Evolutionary conservation across 371 early-diverging fungal genomes (phyloP), one percentile per base, ranked within the genome.

Genomic region (Mortierella sp.): DNA sequence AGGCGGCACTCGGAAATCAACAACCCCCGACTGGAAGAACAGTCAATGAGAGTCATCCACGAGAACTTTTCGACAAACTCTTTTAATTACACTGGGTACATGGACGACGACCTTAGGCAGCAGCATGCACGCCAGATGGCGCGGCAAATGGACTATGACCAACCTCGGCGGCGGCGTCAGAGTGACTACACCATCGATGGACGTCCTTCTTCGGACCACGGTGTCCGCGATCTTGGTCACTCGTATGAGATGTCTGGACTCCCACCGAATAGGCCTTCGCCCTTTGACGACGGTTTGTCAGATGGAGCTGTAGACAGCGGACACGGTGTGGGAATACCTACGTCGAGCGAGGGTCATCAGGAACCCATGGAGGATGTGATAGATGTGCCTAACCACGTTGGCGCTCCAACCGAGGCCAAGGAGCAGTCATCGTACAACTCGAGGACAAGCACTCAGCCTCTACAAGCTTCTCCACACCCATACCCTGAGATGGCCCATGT

Each of bases 1-100:
- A 68, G 86, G 14, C 79, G 77, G 1, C 86, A 86, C 65, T 86
- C 86, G 10, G 86, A 86, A 47, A 52, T 86, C 73, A 86, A 86
- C 54, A 86, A 86, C 73, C 86, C 86, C 0, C 82, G 82, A 0
- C 34, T 81, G 31, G 73, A 75, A 28, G 85, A 82, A 26, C 82
- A 86, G 34, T 80, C 86, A 4, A 86, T 86, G 86, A 77, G 78
- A 14, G 86, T 86, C 14, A 19, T 86, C 21, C 82, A 82, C 55
- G 86, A 86, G 45, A 73, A 82, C 76, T 86, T 77, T 50, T 86
- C 86, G 4, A 75, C 68, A 6, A 80, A 78, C 44, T 68, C n/a
- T 16, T 11, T 72, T 31, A 74, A 58, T 24, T 86, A 82, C 58
- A 71, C 77, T 3, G 86, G 86, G 72, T 86, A 86, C 42, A 80